Conservation (phyloP, 2,329 filamentous ascomycete species). For the Tolypocladium inflatum region DNA sequence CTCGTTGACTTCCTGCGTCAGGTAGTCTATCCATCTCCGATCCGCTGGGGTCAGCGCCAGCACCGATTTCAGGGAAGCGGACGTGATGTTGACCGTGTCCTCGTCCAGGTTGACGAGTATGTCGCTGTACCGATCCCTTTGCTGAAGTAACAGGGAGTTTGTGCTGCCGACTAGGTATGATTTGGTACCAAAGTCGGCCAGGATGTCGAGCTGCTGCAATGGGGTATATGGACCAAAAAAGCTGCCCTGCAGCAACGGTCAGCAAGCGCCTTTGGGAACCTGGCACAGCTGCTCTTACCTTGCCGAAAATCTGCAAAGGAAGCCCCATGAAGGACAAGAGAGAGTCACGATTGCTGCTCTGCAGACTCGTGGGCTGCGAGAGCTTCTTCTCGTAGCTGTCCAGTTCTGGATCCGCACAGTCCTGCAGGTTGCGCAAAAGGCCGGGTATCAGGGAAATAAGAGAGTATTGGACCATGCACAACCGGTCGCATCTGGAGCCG, state of each 20-base stretch:
- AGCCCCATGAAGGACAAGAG: constrained; percentile 90
- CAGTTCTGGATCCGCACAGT: constrained; percentile 90
- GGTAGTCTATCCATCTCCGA: constrained; percentile 90
- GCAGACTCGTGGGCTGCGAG: constrained; percentile 71
- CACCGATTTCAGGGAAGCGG: constrained; percentile 64
- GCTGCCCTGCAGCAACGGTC: constrained; percentile 52
- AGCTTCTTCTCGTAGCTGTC: constrained; percentile 71
- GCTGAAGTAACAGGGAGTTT: constrained; percentile 86
- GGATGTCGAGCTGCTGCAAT: constrained; percentile 85
- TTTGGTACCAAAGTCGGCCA: constrained; percentile 90
- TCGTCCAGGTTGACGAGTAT: constrained; percentile 95
- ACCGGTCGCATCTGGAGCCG: constrained; percentile 84
- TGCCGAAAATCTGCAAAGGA: constrained; percentile 90
- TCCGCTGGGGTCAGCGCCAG: constrained; percentile 77
- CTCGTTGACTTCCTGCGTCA: constrained; percentile 87
- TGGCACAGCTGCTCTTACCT: constrained; percentile 36
- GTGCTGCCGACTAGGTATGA: constrained; percentile 97
- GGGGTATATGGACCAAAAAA: constrained; percentile 96
- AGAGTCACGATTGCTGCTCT: constrained; percentile 84
- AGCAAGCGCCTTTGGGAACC: constrained; percentile 1
- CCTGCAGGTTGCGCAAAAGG: constrained; percentile 81
- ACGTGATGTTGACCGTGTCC: constrained; percentile 73
- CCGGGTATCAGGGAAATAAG: constrained; percentile 91
- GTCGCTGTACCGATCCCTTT: constrained; percentile 92
- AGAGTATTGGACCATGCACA: constrained; percentile 98